These are phyloP conservation scores for Panaeolus papilionaceus DNA, from an alignment of 768 basidiomycete species.

Conservation along the genomic window DNA sequence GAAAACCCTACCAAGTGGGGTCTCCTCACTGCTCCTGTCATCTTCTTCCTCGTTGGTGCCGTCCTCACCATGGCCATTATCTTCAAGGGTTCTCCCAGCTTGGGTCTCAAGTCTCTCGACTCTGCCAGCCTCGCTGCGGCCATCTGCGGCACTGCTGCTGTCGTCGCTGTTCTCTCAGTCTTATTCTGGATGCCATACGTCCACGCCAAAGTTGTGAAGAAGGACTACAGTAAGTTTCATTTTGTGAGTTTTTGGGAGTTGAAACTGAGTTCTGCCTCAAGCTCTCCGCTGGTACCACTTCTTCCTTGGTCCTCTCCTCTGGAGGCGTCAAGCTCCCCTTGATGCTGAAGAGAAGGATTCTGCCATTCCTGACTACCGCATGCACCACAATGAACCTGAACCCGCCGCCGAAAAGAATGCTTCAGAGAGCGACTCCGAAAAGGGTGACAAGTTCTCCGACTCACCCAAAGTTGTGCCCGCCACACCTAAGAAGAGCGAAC, in stretches of 20 bases:
- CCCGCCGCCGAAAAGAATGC: neutral
- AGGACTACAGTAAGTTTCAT: conserved; percentile 33
- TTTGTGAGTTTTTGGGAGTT: neutral
- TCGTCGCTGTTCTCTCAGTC: conserved; percentile 29
- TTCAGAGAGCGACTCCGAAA: conserved; percentile 27
- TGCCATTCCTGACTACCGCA: conserved; percentile 34
- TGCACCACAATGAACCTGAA: conserved; percentile 24
- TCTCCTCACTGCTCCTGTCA: conserved; percentile 32
- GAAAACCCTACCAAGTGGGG: conserved; percentile 29
- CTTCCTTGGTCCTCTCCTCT: conserved; percentile 36
- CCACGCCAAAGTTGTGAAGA: conserved; percentile 32
- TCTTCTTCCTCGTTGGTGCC: conserved; percentile 34
- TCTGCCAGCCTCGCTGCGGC: conserved; percentile 26
- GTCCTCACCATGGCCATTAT: conserved; percentile 35
- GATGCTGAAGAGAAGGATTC: conserved; percentile 26
- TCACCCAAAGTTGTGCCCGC: neutral
- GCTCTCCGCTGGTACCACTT: conserved; percentile 37
- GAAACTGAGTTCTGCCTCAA: conserved; percentile 14
- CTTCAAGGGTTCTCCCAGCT: conserved; percentile 33
- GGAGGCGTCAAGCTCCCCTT: conserved; percentile 30
- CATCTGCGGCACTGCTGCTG: conserved; percentile 29
- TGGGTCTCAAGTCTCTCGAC: conserved; percentile 28
- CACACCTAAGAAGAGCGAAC: conserved; percentile 19
- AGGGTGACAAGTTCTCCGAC: conserved; percentile 14
- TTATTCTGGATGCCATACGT: conserved; percentile 38